Evolutionary conservation across 31 red algal species (phyloP), one percentile per base, ranked within the genome.

Genomic region (Asparagopsis taxiformis): DNA sequence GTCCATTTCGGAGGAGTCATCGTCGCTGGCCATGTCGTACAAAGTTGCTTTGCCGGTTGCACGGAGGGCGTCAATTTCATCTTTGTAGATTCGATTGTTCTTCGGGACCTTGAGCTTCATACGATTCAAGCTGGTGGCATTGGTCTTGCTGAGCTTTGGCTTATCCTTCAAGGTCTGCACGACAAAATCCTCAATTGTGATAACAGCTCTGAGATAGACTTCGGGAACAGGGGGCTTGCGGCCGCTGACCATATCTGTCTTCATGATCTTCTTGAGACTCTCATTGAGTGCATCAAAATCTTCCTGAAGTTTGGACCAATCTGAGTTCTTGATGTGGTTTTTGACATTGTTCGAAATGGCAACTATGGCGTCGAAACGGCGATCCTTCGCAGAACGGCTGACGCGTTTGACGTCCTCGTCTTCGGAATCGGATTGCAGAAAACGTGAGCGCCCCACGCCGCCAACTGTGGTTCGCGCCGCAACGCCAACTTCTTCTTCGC

Each of bases 131-230:
- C 91, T 92, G 48, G 90, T 98, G 55, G 95, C 84, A 76, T 98
- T 98, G 26, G 95, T 98, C 72, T 98, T 98, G 53, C 84, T 91
- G 34, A 98, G 79, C 50, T 91, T 91, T n/a, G 81, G 93, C 56
- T 94, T 98, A 11, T 91, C 82, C n/a, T 80, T 89, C 23, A 87
- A 36, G 7, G 75, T 84, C 32, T 77, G 57, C 2, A 68, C 50
- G 11, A 98, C 38, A 49, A 82, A 80, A 51, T 98, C 90, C 72
- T 98, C 90, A 28, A 98, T 70, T 13, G 92, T 89, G 28, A 98
- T 91, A 53, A 98, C 62, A 54, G 89, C 77, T 20, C 85, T 73
- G 24, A 93, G 24, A 49, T 89, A 95, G 5, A 89, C 54, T 46
- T 83, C 78, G 19, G 92, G 92, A 11, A 97, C 93, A 11, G 87